A percentile compares a stretch with the other conserved stretches of the same genome.
Evolutionary conservation across 352 stramenopile species (phyloP).

Genomic region (Globisporangium echinulatum): DNA sequence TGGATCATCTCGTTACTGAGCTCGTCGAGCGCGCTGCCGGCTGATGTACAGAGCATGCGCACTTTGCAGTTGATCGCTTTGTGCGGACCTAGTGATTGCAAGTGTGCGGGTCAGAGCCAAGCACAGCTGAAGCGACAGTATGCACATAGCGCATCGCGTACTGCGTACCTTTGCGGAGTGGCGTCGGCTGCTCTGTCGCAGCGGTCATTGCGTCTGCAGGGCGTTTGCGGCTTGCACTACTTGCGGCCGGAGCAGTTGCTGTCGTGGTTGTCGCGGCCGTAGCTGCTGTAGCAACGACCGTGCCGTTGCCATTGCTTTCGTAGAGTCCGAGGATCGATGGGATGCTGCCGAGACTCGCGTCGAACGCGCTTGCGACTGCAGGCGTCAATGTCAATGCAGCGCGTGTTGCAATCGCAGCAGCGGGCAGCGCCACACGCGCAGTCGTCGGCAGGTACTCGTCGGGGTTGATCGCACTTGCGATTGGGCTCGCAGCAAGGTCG

Average conservation of each 20-base stretch:
- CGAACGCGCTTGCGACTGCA: slow-evolving; percentile 7
- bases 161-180: slow-evolving; percentile 24
- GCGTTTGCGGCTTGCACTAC: slow-evolving; percentile 29
- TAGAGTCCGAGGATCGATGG: slow-evolving; percentile 12
- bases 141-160: slow-evolving; percentile 3
- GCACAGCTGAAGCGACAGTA: neutral
- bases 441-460: neutral
- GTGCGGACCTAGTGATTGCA: slow-evolving; percentile 31
- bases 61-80: slow-evolving; percentile 87
- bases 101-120: neutral
- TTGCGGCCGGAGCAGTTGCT: neutral
- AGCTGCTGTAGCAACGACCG: neutral
- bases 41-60: slow-evolving; percentile 75
- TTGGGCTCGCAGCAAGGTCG: slow-evolving; percentile 12
- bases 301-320: slow-evolving; percentile 14
- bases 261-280: neutral
- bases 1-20: slow-evolving; percentile 82
- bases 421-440: neutral
- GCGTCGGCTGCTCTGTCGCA: slow-evolving; percentile 4
- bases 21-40: slow-evolving; percentile 73
- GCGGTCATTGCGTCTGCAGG: slow-evolving; percentile 30
- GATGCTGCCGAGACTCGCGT: slow-evolving; percentile 11
- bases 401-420: neutral
- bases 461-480: slow-evolving; percentile 5
- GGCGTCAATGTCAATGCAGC: neutral